Base-by-base conservation (phyloP, 2,329 filamentous ascomycete species). In the Coniella lustricola region DNA sequence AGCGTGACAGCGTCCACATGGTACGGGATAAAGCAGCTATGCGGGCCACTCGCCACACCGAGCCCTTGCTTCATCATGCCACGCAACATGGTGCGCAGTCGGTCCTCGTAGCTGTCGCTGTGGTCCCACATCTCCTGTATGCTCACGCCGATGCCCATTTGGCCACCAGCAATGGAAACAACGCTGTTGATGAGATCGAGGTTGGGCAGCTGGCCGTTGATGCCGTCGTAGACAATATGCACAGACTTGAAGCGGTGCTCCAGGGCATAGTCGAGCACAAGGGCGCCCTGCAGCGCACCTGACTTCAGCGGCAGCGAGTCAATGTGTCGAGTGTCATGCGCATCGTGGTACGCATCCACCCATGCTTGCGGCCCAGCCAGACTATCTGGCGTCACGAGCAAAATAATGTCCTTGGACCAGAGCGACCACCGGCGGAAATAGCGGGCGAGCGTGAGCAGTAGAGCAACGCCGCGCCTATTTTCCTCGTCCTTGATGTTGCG, bases 351-450 rank as follows among this genome's bases (percentile, higher is more conserved):
- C 1, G 93, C 93, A 62, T 96, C 90, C 8, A 96, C 88, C 93
- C 93, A 98, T 20, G 93, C 93, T 64, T 97, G 90, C 0, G 90
- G 88, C 1, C 91, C 93, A 10, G 87, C 85, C 51, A 84, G 85
- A 64, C 89, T 95, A 67, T 98, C 93, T 0, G 87, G 84, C 0
- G 93, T 84, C 40, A 98, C 77, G 5, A 98, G 69, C 57, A 98
- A 82, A 50, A 98, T 91, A 57, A 98, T 95, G 64, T 98, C 93
- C 67, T 98, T 98, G 51, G 90, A 96, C 93, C 93, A 98, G 22
- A 98, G 76, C 46, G 90, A 96, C 93, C 93, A 98, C 57, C 85
- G 80, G 67, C 94, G 95, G 71, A 98, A 97, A 68, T 98, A 98
- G 56, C 93, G 81, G 22, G 89, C 87, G 57, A 98, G 69, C 0